Evolutionary conservation across 2,329 filamentous ascomycete species (phyloP), one percentile per base, ranked within the genome.

Genomic region (Allantophomopsis cytisporea): DNA sequence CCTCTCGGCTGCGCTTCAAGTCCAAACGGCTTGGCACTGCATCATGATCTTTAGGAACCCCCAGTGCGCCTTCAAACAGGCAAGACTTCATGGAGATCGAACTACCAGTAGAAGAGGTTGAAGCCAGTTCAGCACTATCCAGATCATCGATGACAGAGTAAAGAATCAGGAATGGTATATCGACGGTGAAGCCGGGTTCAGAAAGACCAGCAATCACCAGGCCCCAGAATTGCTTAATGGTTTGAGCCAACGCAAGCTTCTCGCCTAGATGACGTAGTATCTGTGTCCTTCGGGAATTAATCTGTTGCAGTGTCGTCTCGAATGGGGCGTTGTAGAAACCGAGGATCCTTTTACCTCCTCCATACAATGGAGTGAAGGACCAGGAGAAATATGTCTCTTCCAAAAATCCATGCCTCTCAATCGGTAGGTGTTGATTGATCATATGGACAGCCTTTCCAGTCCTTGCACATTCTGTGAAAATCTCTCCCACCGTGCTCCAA

Each of bases 351-450:
- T 83, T 80, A 35, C 85, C 79, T 17, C 68, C 66, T 7, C 82
- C 83, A 2, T 89, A 75, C 45, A 89, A 66, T 0, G 84, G 84
- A 13, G 88, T 81, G 35, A 89, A 74, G 2, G 76, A 81, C 83
- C 83, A 89, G 10, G 80, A 83, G 54, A 87, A 89, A 53, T 83
- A 89, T 0, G 82, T 79, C 53, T 91, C 84, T 55, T 91, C 83
- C 1, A 83, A 58, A 45, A 75, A 85, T 1, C 76, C 73, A 45
- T 72, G 71, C 6, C 83, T 73, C 31, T 71, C 64, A 31, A 91
- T 71, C 47, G 87, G 84, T 1, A 89, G 62, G 44, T 76, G 76
- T 45, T 89, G 82, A 48, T 89, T 82, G 44, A 85, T 75, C 54
- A 86, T 86, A 75, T 86, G 82, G 0, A 78, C 84, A 1, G 83